Conservation (phyloP, 164 flowering plant genomes). For the Saururus chinensis region DNA sequence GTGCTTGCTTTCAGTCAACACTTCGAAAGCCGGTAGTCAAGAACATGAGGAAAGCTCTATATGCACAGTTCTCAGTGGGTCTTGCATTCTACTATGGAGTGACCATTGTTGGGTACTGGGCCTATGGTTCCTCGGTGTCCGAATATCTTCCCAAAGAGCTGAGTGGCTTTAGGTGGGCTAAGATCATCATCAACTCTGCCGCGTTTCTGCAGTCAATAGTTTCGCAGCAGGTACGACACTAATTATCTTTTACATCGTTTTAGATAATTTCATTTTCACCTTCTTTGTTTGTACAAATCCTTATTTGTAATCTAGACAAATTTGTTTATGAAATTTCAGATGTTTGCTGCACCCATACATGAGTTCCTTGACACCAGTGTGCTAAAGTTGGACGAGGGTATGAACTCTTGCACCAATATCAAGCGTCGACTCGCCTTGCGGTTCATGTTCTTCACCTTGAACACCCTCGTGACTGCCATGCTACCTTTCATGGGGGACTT, state of each 20-base stretch:
- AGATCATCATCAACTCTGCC: slow-evolving; percentile 26
- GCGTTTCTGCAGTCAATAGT: slow-evolving; percentile 38
- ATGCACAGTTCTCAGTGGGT: slow-evolving; percentile 38
- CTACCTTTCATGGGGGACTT: slow-evolving; percentile 58
- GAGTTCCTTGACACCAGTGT: slow-evolving; percentile 48
- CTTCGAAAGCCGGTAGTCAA: slow-evolving; percentile 36
- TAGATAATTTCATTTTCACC: background rate
- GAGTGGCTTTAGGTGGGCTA: slow-evolving; percentile 45
- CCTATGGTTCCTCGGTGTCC: slow-evolving; percentile 43
- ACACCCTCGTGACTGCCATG: slow-evolving; percentile 37
- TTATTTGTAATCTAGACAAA: background rate
- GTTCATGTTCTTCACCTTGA: slow-evolving; percentile 18
- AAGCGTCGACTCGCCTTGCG: slow-evolving; percentile 25
- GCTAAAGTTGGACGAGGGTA: slow-evolving; percentile 21
- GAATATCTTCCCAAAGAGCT: slow-evolving; percentile 38
- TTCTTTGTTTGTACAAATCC: background rate
- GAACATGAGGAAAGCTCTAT: slow-evolving; percentile 52
- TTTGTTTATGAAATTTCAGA: slow-evolving; percentile 12
- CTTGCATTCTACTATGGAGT: slow-evolving; percentile 40
- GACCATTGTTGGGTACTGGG: slow-evolving; percentile 49
- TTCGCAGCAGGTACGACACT: slow-evolving; percentile 36
- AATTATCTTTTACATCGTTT: too few relatives aligned
- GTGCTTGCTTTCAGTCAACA: slow-evolving; percentile 33
- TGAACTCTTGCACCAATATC: slow-evolving; percentile 23
- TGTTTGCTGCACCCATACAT: slow-evolving; percentile 40